Base-by-base conservation (phyloP, 2,329 filamentous ascomycete genomes). In the Cryphonectria nitschkei region DNA sequence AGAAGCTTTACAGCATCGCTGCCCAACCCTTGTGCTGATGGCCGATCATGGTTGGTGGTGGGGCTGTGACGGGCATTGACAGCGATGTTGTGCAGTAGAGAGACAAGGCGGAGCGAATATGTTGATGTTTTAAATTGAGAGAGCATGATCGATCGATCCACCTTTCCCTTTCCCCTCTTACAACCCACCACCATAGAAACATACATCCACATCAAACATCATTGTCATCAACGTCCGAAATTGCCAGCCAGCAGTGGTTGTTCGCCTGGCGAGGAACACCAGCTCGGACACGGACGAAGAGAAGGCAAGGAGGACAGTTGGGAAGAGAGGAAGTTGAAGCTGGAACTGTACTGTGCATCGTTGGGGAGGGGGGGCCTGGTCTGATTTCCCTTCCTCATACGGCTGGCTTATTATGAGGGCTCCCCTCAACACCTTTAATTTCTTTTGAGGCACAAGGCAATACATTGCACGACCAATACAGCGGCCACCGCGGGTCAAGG, bases 361-460 rank as follows among this genome's bases (percentile, higher is more conserved):
- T 41, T 60, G 7, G 46, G 11, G 37, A 2, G 9, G 37, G 37
- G 7, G 37, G 37, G 37, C 65, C 32, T 34, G 50, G 58, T n/a
- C 22, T 39, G 58, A n/a, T 61, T 61, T n/a, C 46, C 34, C 58
- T 34, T 39, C 58, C 34, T 65, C 63, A 52, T 65, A 60, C 58
- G 43, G 67, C 67, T 68, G 67, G 43, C 41, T 68, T 60, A 63
- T 34, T 56, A 58, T 62, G 58, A 63, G 58, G 67, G 66, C 61
- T 62, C 61, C 63, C 67, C 64, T 22, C 68, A 54, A 52, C 32
- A 29, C 68, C 68, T 72, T 70, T 71, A 73, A 71, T 73, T 71
- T 71, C 69, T 67, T 68, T 66, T 46, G 63, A 62, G 70, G 68
- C 65, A 68, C 67, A 68, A 34, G 68, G 68, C 71, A 56, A 70